Evolutionary conservation across 2,329 filamentous ascomycete species (phyloP).

Genomic region (Cladobotryum protrusum): DNA sequence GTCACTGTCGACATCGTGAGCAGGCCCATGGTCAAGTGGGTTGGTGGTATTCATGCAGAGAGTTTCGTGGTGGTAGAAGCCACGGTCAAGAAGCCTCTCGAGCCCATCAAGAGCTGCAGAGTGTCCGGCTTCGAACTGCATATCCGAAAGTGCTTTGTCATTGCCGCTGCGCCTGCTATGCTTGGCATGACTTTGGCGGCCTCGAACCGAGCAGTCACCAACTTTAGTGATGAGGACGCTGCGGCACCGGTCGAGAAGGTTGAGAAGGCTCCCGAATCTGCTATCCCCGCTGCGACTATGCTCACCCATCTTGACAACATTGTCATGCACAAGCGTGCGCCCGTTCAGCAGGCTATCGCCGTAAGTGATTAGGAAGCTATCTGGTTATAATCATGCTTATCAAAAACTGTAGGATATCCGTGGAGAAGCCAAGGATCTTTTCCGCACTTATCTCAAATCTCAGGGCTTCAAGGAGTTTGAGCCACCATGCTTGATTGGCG

Average conservation of each 20-base stretch:
- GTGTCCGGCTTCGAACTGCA: slow-evolving; percentile 81
- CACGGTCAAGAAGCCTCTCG: slow-evolving; percentile 70
- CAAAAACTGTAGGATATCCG: slow-evolving; percentile 25
- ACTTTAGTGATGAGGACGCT: slow-evolving; percentile 53
- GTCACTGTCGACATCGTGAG: slow-evolving; percentile 58
- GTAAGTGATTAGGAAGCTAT: slow-evolving; percentile 31
- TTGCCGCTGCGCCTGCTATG: slow-evolving; percentile 56
- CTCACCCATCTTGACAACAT: slow-evolving; percentile 85
- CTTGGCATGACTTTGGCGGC: slow-evolving; percentile 53
- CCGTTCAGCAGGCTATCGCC: slow-evolving; percentile 80
- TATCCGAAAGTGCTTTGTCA: slow-evolving; percentile 75
- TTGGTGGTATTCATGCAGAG: slow-evolving; percentile 66
- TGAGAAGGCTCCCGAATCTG: slow-evolving; percentile 36
- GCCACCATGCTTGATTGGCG: slow-evolving; percentile 81
- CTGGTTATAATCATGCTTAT: not conserved
- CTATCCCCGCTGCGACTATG: slow-evolving; percentile 58
- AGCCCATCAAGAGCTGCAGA: slow-evolving; percentile 81
- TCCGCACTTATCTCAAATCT: slow-evolving; percentile 70
- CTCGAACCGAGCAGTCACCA: slow-evolving; percentile 49
- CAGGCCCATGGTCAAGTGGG: slow-evolving; percentile 94
- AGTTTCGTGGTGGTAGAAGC: slow-evolving; percentile 79
- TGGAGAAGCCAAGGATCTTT: slow-evolving; percentile 59
- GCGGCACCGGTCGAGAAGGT: slow-evolving; percentile 35
- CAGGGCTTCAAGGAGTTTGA: slow-evolving; percentile 78
- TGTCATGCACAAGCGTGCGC: slow-evolving; percentile 84